phyloP scores from a whole-genome alignment of 2,329 filamentous ascomycete species.

The Cladophialophora bantiana region DNA sequence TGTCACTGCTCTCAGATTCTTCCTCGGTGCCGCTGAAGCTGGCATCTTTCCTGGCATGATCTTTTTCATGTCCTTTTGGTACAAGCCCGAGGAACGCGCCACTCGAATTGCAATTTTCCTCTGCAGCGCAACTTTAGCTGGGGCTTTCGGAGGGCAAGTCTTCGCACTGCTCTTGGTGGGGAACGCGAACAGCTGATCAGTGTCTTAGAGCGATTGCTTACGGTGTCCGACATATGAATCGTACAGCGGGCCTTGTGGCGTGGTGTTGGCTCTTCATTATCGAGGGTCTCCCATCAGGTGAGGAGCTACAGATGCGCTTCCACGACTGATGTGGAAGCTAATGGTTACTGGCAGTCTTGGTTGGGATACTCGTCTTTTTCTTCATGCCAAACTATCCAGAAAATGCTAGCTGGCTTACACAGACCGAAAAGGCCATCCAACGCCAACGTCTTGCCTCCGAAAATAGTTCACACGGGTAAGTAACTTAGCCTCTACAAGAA shows the following conservation, averaged over 20 bases:
- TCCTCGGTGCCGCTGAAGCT: constrained; percentile 61
- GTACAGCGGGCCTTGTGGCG: constrained; percentile 50
- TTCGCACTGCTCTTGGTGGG: constrained; percentile 51
- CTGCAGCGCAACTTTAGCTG: constrained; percentile 63
- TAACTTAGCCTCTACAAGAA: background rate
- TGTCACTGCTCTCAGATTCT: constrained; percentile 58
- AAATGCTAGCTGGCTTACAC: constrained; percentile 11
- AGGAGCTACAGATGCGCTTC: no score
- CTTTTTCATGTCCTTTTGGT: constrained; percentile 69
- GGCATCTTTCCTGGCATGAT: constrained; percentile 63
- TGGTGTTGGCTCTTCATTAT: constrained; percentile 42
- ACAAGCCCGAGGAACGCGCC: constrained; percentile 64
- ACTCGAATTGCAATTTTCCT: constrained; percentile 67
- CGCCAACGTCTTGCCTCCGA: constrained; percentile 12
- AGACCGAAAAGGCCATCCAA: constrained; percentile 34
- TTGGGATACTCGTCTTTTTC: constrained; percentile 9
- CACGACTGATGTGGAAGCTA: no score
- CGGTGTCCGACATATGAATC: constrained; percentile 57
- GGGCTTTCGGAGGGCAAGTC: constrained; percentile 68
- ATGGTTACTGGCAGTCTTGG: constrained; percentile 7
- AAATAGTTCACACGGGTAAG: constrained; percentile 18
- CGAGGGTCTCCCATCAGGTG: constrained; percentile 25
- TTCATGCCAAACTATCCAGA: constrained; percentile 17
- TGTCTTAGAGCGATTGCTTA: constrained; percentile 13
- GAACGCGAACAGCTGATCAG: background rate